Conservation (phyloP, 2,329 filamentous ascomycete genomes). For the Aureobasidium sp. region DNA sequence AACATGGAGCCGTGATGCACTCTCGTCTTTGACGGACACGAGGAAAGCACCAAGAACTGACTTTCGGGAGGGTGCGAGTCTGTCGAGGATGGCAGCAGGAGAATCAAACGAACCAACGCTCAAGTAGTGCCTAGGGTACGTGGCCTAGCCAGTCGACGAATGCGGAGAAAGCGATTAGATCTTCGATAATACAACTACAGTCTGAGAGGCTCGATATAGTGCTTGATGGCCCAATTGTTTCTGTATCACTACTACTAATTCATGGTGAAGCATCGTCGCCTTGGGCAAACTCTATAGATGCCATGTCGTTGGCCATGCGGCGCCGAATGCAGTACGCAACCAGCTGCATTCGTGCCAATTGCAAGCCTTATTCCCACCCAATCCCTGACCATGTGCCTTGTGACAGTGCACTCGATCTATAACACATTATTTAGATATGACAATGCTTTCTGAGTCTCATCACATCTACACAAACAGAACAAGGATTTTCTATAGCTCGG, state of each 20-base stretch:
- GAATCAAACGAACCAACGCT: not conserved
- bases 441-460: not conserved
- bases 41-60: not conserved
- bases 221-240: not conserved
- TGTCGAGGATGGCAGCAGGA: not conserved
- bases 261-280: not conserved
- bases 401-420: not conserved
- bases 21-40: conserved; percentile 19
- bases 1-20: conserved; percentile 6
- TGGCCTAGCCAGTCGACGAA: not conserved
- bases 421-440: not conserved
- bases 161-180: conserved; percentile 7
- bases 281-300: not conserved
- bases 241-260: not conserved
- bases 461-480: not conserved
- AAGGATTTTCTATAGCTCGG: not conserved
- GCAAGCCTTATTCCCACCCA: not conserved
- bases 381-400: not conserved
- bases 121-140: conserved; percentile 4
- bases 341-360: not conserved
- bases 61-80: not conserved
- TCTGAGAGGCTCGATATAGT: not conserved
- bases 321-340: not conserved
- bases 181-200: not conserved
- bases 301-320: not conserved